phyloP scores from a whole-genome alignment of 164 flowering plant species.

The Vitis amurensis region DNA sequence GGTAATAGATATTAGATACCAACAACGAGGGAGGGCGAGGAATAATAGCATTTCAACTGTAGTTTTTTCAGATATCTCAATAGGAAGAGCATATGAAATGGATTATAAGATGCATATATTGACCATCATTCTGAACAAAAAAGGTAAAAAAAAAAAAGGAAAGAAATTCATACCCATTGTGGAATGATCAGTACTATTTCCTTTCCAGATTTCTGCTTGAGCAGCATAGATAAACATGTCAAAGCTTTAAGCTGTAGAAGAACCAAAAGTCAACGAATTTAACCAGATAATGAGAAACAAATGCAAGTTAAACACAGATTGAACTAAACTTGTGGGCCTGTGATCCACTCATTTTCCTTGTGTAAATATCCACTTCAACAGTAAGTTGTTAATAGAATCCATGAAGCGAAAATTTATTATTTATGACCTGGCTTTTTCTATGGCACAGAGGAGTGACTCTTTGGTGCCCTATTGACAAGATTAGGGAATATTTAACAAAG shows the following conservation, averaged over 20 bases:
- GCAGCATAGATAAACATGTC: conserved; percentile 56
- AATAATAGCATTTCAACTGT: too few relatives aligned
- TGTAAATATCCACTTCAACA: too few relatives aligned
- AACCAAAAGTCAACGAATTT: conserved; percentile 5
- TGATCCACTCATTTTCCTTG: too few relatives aligned
- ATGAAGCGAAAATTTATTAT: too few relatives aligned
- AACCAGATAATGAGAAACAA: conserved; percentile 4
- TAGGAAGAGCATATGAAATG: neutral
- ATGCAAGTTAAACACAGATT: neutral
- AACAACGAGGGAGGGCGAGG: too few relatives aligned
- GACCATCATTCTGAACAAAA: neutral
- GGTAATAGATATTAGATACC: neutral
- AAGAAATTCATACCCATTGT: conserved; percentile 69
- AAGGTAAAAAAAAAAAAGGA: neutral
- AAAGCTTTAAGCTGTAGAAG: conserved; percentile 84
- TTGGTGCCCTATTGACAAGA: too few relatives aligned
- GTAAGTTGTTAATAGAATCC: too few relatives aligned
- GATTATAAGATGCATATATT: neutral
- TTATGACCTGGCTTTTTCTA: too few relatives aligned
- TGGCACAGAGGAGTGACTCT: too few relatives aligned
- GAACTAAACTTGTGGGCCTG: too few relatives aligned
- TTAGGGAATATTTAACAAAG: too few relatives aligned
- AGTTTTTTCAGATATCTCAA: too few relatives aligned
- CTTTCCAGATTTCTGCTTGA: conserved; percentile 66
- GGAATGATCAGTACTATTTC: conserved; percentile 68